Evolutionary conservation across 2,329 filamentous ascomycete species (phyloP).

Genomic region (Penicillium decumbens): DNA sequence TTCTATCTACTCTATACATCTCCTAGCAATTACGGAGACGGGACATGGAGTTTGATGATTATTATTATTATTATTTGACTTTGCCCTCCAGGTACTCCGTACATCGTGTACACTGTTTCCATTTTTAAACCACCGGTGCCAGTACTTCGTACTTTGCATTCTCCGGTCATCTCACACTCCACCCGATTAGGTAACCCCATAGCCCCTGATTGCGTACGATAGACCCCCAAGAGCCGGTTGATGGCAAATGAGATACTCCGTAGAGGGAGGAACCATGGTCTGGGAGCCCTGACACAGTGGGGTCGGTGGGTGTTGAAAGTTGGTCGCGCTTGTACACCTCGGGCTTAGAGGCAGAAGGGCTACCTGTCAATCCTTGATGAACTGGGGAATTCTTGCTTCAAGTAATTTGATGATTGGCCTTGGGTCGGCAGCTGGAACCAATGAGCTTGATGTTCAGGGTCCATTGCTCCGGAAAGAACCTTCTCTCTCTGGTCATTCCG

Average conservation of each 20-base stretch:
- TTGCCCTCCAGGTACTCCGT: not conserved
- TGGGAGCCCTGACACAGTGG: conserved; percentile 26
- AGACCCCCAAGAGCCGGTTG: conserved; percentile 18
- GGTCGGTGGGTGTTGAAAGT: conserved; percentile 15
- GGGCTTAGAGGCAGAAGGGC: conserved; percentile 13
- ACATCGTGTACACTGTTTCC: conserved; percentile 2
- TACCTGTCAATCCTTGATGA: conserved; percentile 27
- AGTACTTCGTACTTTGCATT: not conserved
- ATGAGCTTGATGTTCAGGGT: conserved; percentile 18
- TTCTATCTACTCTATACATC: not conserved
- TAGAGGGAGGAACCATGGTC: conserved; percentile 26
- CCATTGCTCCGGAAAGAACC: conserved; percentile 17
- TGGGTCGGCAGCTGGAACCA: conserved; percentile 19
- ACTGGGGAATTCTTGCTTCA: conserved; percentile 22
- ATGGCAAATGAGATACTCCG: conserved; percentile 19
- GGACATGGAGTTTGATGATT: not conserved
- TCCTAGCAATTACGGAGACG: too few species aligned
- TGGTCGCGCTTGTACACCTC: conserved; percentile 9
- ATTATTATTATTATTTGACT: not conserved
- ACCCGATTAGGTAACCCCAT: conserved; percentile 10
- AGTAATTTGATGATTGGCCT: conserved; percentile 20
- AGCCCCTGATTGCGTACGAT: conserved; percentile 27
- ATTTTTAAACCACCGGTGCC: conserved; percentile 5
- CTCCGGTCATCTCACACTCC: not conserved
- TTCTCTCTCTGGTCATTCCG: conserved; percentile 19